phyloP scores from a whole-genome alignment of 805 yeast species.

The Starmerella davenportii region DNA sequence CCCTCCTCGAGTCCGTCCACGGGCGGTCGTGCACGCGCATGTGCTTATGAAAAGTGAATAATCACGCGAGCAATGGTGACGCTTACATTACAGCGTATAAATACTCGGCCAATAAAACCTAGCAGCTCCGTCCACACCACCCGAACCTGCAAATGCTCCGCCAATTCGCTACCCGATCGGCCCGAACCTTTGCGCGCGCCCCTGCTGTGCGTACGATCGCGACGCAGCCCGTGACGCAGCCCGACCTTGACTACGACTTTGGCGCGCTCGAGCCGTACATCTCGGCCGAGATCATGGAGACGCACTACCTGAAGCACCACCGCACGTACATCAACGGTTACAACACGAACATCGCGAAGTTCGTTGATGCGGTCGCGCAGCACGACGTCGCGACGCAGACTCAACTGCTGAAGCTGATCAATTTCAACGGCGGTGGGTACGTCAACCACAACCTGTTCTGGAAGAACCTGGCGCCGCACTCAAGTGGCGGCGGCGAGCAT shows the following conservation, averaged over 20 bases:
- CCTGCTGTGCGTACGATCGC: not conserved
- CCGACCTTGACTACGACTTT: constrained; percentile 68
- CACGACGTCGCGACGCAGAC: constrained; percentile 43
- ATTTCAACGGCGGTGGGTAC: constrained; percentile 87
- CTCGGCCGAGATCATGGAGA: constrained; percentile 69
- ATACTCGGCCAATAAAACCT: no score
- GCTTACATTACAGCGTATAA: not conserved
- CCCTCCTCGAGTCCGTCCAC: no score
- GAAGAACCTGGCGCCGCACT: constrained; percentile 67
- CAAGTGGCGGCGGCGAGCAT: constrained; percentile 58
- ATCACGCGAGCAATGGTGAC: not conserved
- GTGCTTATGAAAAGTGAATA: not conserved
- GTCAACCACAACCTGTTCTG: constrained; percentile 74
- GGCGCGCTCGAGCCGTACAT: constrained; percentile 75
- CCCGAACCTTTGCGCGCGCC: not conserved
- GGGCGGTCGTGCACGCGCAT: not conserved
- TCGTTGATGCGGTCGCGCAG: constrained; percentile 41
- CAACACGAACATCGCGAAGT: constrained; percentile 60
- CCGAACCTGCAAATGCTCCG: not conserved
- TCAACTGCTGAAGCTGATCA: constrained; percentile 51
- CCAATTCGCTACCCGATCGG: not conserved
- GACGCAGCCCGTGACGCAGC: constrained; percentile 28
- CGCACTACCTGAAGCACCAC: constrained; percentile 78
- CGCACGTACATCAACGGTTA: constrained; percentile 79
- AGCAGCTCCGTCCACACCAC: not conserved